Base-by-base conservation (phyloP, 192 early-diverging fungal genomes). In the Gaertneriomyces semiglobifer region DNA sequence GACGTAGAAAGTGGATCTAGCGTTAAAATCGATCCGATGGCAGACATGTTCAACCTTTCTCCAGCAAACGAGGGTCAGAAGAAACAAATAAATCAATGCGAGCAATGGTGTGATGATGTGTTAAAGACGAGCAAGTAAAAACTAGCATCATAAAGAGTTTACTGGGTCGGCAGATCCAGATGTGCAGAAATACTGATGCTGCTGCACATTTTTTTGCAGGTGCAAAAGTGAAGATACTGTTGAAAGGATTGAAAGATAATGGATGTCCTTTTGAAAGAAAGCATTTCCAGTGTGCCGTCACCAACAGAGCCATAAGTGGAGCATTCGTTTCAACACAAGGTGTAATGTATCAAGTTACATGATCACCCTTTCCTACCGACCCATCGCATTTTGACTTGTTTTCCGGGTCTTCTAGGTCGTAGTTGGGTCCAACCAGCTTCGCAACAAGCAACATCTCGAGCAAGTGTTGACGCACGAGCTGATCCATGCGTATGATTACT, bases 381-480 rank as follows among this genome's bases (percentile, higher is more conserved):
- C 18, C 1, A 44, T 20, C 48, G 38, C 9, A 14, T 43, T 52
- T 9, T 7, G 1, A 66, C 39, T 83, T 93, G 59, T 73, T 93
- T 40, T 78, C 95, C 25, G 95, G 94, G 74, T 84, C 90, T 52
- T 9, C 7, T 3, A 66, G 41, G 84, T 95, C 60, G 74, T 93
- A 33, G 77, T 97, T 38, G 95, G 94, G 74, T 84, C 90, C 68
- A 94, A 97, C 72, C 77, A 80, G 65, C 75, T 97, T 53, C 72
- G 77, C 41, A 78, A 78, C 51, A 92, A 90, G 73, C 79, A 76
- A 33, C 91, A 92, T 60, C 74, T 89, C 76, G 92, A 94, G 73
- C 87, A 91, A 57, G 91, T 92, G 2, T 87, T 97, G 82, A 89
- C 90, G 6, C 95, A 97, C 68, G 95, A 97, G 74, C 74, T 84